Evolutionary conservation across 2,329 filamentous ascomycete species (phyloP).

Genomic region (Paraphaeosphaeria minitans): DNA sequence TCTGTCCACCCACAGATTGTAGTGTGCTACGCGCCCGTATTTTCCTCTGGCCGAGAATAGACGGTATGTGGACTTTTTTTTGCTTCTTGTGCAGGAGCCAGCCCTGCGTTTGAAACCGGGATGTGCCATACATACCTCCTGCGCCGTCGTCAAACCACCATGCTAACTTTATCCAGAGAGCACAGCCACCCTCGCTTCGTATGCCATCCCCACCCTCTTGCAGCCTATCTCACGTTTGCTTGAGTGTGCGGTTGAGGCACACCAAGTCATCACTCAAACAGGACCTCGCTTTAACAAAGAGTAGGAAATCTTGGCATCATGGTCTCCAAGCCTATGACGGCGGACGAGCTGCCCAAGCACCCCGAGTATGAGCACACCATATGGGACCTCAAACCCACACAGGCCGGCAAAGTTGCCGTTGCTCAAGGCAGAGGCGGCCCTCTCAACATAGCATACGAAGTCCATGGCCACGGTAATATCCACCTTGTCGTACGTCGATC

Average conservation of each 20-base stretch:
- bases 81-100: neutral
- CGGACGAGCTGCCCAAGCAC: constrained; percentile 65
- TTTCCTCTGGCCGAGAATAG: constrained; percentile 19
- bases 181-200: constrained; percentile 19
- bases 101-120: constrained; percentile 21
- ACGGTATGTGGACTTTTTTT: constrained; percentile 15
- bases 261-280: neutral
- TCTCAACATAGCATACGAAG: constrained; percentile 76
- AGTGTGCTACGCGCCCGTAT: neutral
- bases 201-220: neutral
- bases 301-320: neutral
- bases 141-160: constrained; percentile 23
- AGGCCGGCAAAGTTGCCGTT: constrained; percentile 65
- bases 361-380: constrained; percentile 69
- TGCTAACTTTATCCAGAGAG: constrained; percentile 13
- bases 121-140: constrained; percentile 7
- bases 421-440: constrained; percentile 76
- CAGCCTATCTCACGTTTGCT: neutral
- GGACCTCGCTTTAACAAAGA: neutral
- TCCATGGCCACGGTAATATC: constrained; percentile 75
- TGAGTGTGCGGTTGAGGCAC: neutral
- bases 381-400: constrained; percentile 72
- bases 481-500: constrained; percentile 70
- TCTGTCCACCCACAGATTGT: neutral
- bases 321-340: constrained; percentile 48